Evolutionary conservation across 208 protist genomes (phyloP), one percentile per base, ranked within the genome.

Genomic region (Porcisia deanei): DNA sequence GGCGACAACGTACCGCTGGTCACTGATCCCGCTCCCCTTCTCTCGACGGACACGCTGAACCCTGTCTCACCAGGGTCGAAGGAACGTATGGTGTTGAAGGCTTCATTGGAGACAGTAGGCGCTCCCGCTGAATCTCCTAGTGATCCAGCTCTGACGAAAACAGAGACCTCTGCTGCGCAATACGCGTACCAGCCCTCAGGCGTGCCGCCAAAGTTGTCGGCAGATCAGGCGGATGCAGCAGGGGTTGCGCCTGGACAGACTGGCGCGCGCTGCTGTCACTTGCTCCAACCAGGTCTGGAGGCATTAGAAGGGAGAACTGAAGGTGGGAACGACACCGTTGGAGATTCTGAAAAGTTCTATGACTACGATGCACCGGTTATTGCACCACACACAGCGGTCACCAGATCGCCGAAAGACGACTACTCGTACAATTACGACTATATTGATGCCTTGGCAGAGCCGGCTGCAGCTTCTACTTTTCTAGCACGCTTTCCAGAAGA

Each of bases 31-130:
- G 39, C 54, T n/a, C 9, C n/a, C 30, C 64, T 43, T 47, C 6
- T 39, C 16, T 58, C 66, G 66, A 20, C 47, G 34, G 47, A 71
- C 43, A 71, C 41, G 66, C 45, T 43, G 66, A 53, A 43, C 66
- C 12, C 2, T 10, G 12, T 34, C 16, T 49, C 37, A 18, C 68
- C 7, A 30, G 18, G 18, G 22, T 22, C 6, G 45, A 22, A 18
- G 7, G 34, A 20, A 2, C 16, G 20, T 34, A 49, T 34, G 16
- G 1, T 30, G 18, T 16, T 34, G 0, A 37, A 12, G 20, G 34
- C 52, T 20, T 22, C 53, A 43, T 6, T 53, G 30, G 8, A 30
- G 9, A 20, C 68, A 39, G 49, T 34, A 30, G 22, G 12, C 18
- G 0, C 18, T 57, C 4, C 47, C 47, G 2, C 30, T 57, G 47